Conservation (phyloP, 805 yeast genomes). For the Starmerella floris region DNA sequence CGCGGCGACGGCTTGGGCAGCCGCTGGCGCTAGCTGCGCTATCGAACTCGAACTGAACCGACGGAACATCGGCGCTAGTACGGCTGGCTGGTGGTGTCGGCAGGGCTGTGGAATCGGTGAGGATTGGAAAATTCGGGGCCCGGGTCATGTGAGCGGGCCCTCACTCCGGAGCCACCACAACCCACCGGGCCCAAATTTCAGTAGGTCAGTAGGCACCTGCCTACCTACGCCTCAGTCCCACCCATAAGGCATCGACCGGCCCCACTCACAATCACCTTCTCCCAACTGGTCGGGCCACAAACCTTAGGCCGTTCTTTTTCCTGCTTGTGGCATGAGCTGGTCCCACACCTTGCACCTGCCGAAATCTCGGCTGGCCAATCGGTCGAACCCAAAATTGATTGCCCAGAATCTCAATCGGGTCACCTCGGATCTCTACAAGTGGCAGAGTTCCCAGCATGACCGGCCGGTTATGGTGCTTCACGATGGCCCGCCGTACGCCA, state of each 20-base stretch:
- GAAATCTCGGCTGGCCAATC: slow-evolving; percentile 48
- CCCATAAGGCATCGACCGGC: no score
- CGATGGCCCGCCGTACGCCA: slow-evolving; percentile 98
- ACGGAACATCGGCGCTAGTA: background rate
- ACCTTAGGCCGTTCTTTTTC: no score
- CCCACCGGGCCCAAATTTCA: no score
- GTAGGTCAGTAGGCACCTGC: no score
- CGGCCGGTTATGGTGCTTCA: slow-evolving; percentile 47
- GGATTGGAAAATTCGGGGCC: no score
- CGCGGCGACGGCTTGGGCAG: background rate
- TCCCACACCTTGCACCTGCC: slow-evolving; percentile 53
- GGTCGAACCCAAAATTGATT: slow-evolving; percentile 36
- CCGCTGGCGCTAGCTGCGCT: background rate
- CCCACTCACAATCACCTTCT: no score
- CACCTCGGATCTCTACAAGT: slow-evolving; percentile 47
- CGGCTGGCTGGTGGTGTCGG: background rate
- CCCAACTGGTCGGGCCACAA: no score
- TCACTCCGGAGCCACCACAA: no score
- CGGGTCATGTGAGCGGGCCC: no score
- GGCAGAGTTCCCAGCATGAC: slow-evolving; percentile 37
- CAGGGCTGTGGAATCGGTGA: background rate
- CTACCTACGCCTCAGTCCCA: no score
- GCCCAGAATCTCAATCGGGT: slow-evolving; percentile 39
- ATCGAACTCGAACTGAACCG: background rate
- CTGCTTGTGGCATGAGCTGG: no score